Percentiles rank a stretch among this genome's conserved stretches.
phyloP scores from a whole-genome alignment of 345 rosid genomes.

The Diplotaxis tenuifolia region DNA sequence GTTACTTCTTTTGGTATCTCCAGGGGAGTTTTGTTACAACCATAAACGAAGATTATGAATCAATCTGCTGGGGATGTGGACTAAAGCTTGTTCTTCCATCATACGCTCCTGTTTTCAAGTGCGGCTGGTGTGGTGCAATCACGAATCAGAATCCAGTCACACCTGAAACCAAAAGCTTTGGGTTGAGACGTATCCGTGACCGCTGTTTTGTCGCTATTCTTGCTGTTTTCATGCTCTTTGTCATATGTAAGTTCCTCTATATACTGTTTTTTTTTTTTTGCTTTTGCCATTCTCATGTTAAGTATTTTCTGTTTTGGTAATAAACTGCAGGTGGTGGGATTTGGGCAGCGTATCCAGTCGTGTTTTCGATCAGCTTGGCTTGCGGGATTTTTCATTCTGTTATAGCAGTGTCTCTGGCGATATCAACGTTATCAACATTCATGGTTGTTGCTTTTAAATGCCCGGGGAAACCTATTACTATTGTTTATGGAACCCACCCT shows the following conservation, averaged over 20 bases:
- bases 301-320: conserved; percentile 20
- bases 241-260: conserved; percentile 57
- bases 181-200: conserved; percentile 84
- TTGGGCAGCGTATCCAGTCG: conserved; percentile 76
- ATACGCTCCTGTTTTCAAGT: conserved; percentile 63
- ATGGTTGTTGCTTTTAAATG: conserved; percentile 65
- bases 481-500: conserved; percentile 82
- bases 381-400: conserved; percentile 54
- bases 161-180: conserved; percentile 48
- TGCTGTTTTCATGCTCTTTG: conserved; percentile 62
- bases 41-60: conserved; percentile 53
- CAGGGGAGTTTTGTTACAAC: conserved; percentile 55
- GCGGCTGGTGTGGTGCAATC: conserved; percentile 98
- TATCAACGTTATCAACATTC: conserved; percentile 60
- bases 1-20: background rate
- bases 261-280: no score
- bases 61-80: conserved; percentile 96
- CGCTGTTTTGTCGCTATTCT: conserved; percentile 69
- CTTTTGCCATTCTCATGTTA: background rate
- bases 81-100: conserved; percentile 70
- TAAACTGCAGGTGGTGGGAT: conserved; percentile 78
- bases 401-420: conserved; percentile 44
- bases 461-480: conserved; percentile 61
- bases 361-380: conserved; percentile 63
- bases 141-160: conserved; percentile 51